These are phyloP conservation scores for Lachancea fermentati DNA, from an alignment of 805 yeast genomes.

Conservation along the genomic window DNA sequence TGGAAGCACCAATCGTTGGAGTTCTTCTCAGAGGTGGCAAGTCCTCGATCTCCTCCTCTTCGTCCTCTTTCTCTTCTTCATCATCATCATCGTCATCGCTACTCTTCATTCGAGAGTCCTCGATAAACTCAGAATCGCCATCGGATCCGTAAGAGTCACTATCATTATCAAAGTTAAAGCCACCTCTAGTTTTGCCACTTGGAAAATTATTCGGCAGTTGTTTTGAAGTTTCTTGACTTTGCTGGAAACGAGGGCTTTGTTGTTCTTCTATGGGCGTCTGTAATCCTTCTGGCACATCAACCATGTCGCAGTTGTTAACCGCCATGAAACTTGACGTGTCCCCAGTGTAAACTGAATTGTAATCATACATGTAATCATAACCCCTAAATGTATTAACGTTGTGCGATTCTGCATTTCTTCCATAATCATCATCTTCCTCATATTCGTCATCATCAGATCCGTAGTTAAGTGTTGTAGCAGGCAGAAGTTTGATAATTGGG, in stretches of 20 bases:
- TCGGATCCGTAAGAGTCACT: slow-evolving; percentile 25
- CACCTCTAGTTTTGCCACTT: slow-evolving; percentile 3
- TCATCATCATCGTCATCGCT: slow-evolving; percentile 17
- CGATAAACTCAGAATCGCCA: slow-evolving; percentile 28
- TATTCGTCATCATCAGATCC: slow-evolving; percentile 62
- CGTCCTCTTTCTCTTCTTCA: too few species aligned
- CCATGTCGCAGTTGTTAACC: slow-evolving; percentile 31
- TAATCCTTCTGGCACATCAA: slow-evolving; percentile 33
- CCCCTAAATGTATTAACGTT: slow-evolving; percentile 69
- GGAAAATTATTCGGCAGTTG: slow-evolving; percentile 7
- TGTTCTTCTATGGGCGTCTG: slow-evolving; percentile 29
- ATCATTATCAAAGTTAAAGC: slow-evolving; percentile 15
- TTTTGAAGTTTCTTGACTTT: not conserved
- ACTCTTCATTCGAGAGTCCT: slow-evolving; percentile 16
- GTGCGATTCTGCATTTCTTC: slow-evolving; percentile 56
- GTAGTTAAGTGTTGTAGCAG: slow-evolving; percentile 80
- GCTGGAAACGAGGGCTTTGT: slow-evolving; percentile 11
- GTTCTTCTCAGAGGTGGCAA: slow-evolving; percentile 22
- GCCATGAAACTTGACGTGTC: slow-evolving; percentile 37
- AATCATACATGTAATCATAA: slow-evolving; percentile 72
- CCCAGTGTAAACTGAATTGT: slow-evolving; percentile 66
- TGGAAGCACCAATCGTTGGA: slow-evolving; percentile 26
- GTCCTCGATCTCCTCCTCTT: slow-evolving; percentile 12
- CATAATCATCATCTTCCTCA: slow-evolving; percentile 36
- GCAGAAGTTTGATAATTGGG: slow-evolving; percentile 70